These are phyloP conservation scores for Pontederia crassipes DNA, from an alignment of 176 grass and related monocot genomes.

Conservation along the genomic window DNA sequence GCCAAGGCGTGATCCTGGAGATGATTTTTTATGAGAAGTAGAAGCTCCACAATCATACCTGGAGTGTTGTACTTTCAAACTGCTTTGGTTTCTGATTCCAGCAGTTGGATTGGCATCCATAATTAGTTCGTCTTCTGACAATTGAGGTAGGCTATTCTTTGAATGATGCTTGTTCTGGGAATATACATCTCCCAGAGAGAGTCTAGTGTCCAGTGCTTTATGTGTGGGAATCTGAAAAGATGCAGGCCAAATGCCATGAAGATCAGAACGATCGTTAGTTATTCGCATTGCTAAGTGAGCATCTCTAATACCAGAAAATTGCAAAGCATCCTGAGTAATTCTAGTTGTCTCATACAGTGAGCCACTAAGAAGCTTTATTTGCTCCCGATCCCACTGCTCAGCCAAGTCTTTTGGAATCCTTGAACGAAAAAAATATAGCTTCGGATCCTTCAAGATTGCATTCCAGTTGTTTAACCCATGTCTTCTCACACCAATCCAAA, in stretches of 20 bases:
- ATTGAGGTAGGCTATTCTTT: constrained; percentile 22
- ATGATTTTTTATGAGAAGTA: constrained; percentile 7
- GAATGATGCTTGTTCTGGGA: constrained; percentile 10
- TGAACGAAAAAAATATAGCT: constrained; percentile 46
- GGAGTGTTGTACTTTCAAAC: constrained; percentile 22
- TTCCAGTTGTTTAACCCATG: constrained; percentile 84
- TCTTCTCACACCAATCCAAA: constrained; percentile 95
- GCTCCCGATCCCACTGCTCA: constrained; percentile 69
- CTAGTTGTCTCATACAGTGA: constrained; percentile 24
- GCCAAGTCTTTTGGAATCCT: constrained; percentile 67
- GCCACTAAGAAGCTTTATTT: constrained; percentile 57
- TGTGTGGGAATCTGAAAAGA: constrained; percentile 32
- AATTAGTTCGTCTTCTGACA: constrained; percentile 25
- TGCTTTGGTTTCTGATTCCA: constrained; percentile 18
- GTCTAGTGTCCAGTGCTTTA: constrained; percentile 27
- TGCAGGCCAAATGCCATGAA: constrained; percentile 31
- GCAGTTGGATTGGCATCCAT: constrained; percentile 17
- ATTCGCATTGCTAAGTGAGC: not conserved
- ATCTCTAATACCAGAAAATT: constrained; percentile 9
- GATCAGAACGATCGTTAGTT: constrained; percentile 11
- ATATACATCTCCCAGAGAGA: constrained; percentile 43
- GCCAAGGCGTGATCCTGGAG: constrained; percentile 15
- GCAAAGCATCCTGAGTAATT: constrained; percentile 9
- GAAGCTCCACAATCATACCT: constrained; percentile 31
- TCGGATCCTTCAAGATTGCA: constrained; percentile 58